A percentile compares a stretch with the other conserved stretches of the same genome.
phyloP scores from a whole-genome alignment of 352 stramenopile genomes.

The Pythium guiyangense region DNA sequence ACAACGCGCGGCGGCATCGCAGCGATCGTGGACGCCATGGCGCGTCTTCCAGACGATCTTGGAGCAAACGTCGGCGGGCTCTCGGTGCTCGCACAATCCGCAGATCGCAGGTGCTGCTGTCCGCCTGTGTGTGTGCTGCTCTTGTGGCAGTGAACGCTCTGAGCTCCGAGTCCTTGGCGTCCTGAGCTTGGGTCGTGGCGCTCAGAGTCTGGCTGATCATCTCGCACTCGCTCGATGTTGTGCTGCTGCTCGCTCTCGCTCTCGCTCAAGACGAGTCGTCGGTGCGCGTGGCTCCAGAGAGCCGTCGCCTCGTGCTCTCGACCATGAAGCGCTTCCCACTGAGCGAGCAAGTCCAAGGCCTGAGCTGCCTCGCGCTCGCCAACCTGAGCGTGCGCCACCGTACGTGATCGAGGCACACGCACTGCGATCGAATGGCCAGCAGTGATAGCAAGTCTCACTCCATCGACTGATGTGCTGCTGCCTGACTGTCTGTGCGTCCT shows the following conservation, averaged over 20 bases:
- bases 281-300: slow-evolving; percentile 48
- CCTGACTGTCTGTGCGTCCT: not conserved
- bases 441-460: not conserved
- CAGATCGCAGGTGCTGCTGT: slow-evolving; percentile 28
- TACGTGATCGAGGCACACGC: slow-evolving; percentile 6
- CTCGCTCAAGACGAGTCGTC: slow-evolving; percentile 31
- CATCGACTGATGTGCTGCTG: too few relatives aligned
- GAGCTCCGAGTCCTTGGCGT: too few relatives aligned
- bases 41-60: slow-evolving; percentile 40
- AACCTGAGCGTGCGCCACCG: slow-evolving; percentile 57
- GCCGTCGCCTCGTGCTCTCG: slow-evolving; percentile 43
- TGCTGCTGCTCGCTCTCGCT: not conserved
- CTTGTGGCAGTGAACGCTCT: too few relatives aligned
- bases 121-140: not conserved
- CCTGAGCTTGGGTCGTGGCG: too few relatives aligned
- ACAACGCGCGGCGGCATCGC: slow-evolving; percentile 37
- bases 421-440: too few relatives aligned
- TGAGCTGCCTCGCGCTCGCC: slow-evolving; percentile 42
- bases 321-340: slow-evolving; percentile 57
- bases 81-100: slow-evolving; percentile 50
- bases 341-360: slow-evolving; percentile 48
- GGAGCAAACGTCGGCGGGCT: slow-evolving; percentile 42
- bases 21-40: slow-evolving; percentile 45
- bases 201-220: not conserved
- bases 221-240: not conserved